phyloP scores from a whole-genome alignment of 176 grass and related monocot species.

The Triticum turgidum region DNA sequence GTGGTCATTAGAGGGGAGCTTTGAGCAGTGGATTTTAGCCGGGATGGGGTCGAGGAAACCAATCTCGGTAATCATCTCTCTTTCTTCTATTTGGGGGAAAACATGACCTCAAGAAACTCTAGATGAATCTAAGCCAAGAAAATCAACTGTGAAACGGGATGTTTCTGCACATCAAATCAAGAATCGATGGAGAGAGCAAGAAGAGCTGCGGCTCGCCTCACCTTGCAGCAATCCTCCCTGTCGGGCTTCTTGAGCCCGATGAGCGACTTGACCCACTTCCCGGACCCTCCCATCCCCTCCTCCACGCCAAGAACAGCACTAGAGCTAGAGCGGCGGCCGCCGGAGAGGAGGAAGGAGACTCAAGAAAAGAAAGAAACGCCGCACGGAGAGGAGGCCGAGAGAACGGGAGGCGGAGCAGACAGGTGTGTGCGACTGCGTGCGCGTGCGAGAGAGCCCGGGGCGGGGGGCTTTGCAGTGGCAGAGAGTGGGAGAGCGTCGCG shows the following conservation, averaged over 20 bases:
- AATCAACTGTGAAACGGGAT: not conserved
- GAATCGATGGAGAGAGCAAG: not conserved
- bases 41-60: not conserved
- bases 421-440: slow-evolving; percentile 11
- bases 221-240: slow-evolving; percentile 59
- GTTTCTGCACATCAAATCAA: not conserved
- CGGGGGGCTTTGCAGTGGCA: slow-evolving; percentile 19
- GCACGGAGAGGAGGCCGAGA: not conserved
- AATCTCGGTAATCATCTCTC: not conserved
- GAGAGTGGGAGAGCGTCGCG: slow-evolving; percentile 6
- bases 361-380: not conserved
- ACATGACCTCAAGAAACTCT: not conserved
- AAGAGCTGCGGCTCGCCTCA: slow-evolving; percentile 26
- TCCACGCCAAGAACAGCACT: not conserved
- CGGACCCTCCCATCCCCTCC: slow-evolving; percentile 53
- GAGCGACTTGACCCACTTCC: slow-evolving; percentile 87
- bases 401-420: not conserved
- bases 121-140: not conserved
- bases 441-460: slow-evolving; percentile 10
- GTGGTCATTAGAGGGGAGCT: not conserved
- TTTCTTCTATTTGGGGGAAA: not conserved
- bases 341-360: not conserved
- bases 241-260: slow-evolving; percentile 87
- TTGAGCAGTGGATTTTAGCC: not conserved
- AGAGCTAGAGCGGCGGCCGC: not conserved